phyloP scores from a whole-genome alignment of 495 filamentous ascomycete genomes.

The Hypoxylon rickii region DNA sequence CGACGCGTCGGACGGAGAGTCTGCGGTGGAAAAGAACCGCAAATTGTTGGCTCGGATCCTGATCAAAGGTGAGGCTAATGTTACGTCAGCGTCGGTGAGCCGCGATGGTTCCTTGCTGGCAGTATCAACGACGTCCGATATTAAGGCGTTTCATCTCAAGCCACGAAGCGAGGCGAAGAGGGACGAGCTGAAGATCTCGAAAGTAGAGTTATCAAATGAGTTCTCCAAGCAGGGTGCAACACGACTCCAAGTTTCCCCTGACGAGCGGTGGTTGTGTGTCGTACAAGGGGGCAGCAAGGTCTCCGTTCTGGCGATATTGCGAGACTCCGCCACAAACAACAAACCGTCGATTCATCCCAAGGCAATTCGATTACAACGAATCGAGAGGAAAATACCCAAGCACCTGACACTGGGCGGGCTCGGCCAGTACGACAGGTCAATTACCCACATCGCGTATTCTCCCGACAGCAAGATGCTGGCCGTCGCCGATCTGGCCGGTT shows the following conservation, averaged over 20 bases:
- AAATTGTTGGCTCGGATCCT: conserved; percentile 73
- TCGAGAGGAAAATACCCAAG: conserved; percentile 59
- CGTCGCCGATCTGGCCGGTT: conserved; percentile 79
- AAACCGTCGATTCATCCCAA: conserved; percentile 52
- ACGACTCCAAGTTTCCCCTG: conserved; percentile 71
- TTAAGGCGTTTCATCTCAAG: conserved; percentile 77
- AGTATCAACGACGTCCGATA: conserved; percentile 72
- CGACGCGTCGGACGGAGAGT: conserved; percentile 42
- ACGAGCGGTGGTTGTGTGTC: conserved; percentile 76
- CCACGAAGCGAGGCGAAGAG: conserved; percentile 46
- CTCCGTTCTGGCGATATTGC: conserved; percentile 54
- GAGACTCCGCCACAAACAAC: conserved; percentile 29
- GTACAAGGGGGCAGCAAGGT: conserved; percentile 82
- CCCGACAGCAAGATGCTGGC: conserved; percentile 78
- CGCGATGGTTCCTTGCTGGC: conserved; percentile 74
- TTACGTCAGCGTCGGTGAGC: conserved; percentile 78
- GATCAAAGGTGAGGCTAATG: conserved; percentile 83
- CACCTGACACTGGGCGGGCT: conserved; percentile 66
- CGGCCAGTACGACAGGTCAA: conserved; percentile 76
- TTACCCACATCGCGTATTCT: conserved; percentile 79
- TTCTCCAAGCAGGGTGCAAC: conserved; percentile 64
- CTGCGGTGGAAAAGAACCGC: conserved; percentile 47
- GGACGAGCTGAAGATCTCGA: conserved; percentile 66
- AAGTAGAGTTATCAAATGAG: conserved; percentile 61
- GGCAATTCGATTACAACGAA: conserved; percentile 60